Evolutionary conservation across 306 rosid genomes (phyloP).

Genomic region (Medicago lupulina): DNA sequence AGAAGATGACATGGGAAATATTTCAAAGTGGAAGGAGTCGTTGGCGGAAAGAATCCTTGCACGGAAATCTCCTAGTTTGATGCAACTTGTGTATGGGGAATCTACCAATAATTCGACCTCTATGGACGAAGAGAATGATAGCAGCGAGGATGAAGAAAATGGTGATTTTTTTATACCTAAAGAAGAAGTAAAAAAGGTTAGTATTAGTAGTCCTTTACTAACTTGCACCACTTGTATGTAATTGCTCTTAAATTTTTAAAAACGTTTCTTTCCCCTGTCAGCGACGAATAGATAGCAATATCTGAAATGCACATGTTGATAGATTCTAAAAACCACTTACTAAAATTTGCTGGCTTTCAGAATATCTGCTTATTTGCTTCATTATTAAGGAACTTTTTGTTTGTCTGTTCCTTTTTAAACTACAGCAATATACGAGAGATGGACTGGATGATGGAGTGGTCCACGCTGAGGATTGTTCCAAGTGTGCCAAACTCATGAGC

Average conservation of each 20-base stretch:
- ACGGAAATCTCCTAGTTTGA: conserved; percentile 65
- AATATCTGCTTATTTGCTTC: conserved; percentile 27
- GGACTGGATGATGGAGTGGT: conserved; percentile 55
- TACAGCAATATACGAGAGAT: conserved; percentile 51
- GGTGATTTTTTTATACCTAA: conserved; percentile 82
- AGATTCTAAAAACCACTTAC: not conserved
- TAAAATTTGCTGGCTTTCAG: conserved; percentile 1
- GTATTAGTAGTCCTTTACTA: conserved; percentile 53
- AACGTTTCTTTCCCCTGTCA: conserved; percentile 8
- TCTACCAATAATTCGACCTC: conserved; percentile 46
- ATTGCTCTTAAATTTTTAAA: conserved; percentile 19
- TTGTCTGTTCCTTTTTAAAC: conserved; percentile 32
- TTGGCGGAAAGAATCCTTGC: conserved; percentile 64
- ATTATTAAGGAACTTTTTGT: conserved; percentile 34
- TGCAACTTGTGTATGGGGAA: conserved; percentile 90
- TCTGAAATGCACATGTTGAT: conserved; percentile 20
- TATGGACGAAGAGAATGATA: conserved; percentile 50
- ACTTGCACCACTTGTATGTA: conserved; percentile 14
- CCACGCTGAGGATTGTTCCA: conserved; percentile 79
- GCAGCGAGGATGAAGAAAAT: conserved; percentile 64
- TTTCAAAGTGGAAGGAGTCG: conserved; percentile 86
- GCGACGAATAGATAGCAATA: not conserved
- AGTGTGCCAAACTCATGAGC: conserved; percentile 54
- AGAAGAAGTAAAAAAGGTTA: conserved; percentile 79
- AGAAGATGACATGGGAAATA: conserved; percentile 69